Percentiles rank a stretch among this genome's conserved stretches.
Conservation (phyloP, 2,329 filamentous ascomycete species). For the Trichoderma sp. region DNA sequence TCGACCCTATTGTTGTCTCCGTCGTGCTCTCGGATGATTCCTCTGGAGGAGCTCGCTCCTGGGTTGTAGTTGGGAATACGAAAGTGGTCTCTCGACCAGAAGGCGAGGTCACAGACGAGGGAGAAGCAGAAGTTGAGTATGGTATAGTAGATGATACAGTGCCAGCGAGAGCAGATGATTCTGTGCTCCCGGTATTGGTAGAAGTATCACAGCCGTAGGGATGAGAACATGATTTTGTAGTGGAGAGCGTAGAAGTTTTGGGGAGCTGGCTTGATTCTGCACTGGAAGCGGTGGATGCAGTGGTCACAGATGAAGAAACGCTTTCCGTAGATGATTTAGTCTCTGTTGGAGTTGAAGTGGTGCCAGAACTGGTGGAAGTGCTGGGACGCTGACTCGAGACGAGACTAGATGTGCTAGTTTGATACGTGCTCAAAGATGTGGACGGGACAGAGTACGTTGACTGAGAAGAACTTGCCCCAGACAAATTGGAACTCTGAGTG, state of each 20-base stretch:
- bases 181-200: constrained; percentile 9
- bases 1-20: constrained; percentile 4
- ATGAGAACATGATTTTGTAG: constrained; percentile 19
- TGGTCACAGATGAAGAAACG: background rate
- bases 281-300: background rate
- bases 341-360: background rate
- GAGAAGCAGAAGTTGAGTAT: background rate
- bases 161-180: constrained; percentile 3
- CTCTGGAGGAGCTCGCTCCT: background rate
- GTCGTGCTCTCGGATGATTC: constrained; percentile 15
- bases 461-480: background rate
- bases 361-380: background rate
- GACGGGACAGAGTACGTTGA: constrained; percentile 1
- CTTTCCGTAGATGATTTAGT: background rate
- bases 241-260: background rate
- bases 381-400: constrained; percentile 14
- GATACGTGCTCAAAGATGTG: background rate
- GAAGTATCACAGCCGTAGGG: constrained; percentile 28
- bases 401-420: background rate
- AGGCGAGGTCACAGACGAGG: background rate
- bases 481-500: background rate
- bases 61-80: constrained; percentile 1
- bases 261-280: constrained; percentile 16
- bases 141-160: background rate
- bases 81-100: background rate